Percentiles rank a stretch among this genome's conserved stretches.
Conservation (phyloP, 495 filamentous ascomycete species). For the Trichoderma orchidacearum region DNA sequence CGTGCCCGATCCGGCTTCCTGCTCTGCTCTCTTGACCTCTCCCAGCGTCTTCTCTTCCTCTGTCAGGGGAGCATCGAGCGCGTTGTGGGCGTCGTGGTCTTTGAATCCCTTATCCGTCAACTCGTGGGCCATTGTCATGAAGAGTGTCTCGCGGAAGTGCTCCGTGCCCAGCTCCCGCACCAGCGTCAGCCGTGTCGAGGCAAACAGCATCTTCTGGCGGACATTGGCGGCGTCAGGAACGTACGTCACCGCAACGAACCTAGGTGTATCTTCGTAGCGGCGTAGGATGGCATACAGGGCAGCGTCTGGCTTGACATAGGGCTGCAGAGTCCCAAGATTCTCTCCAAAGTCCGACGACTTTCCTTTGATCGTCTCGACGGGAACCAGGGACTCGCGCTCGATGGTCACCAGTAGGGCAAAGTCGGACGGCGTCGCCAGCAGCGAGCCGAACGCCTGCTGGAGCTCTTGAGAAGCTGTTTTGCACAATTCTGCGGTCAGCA, state of each 20-base stretch:
- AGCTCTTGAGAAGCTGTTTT: conserved; percentile 71
- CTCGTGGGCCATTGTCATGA: conserved; percentile 64
- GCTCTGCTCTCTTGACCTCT: conserved; percentile 68
- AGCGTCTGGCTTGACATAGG: conserved; percentile 55
- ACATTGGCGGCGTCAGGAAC: conserved; percentile 83
- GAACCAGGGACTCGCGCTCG: conserved; percentile 56
- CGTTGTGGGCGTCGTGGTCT: conserved; percentile 55
- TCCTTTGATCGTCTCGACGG: conserved; percentile 42
- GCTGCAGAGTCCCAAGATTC: conserved; percentile 42
- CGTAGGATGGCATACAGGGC: conserved; percentile 81
- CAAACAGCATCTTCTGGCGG: conserved; percentile 92
- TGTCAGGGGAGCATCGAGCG: conserved; percentile 65
- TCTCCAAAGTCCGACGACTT: conserved; percentile 42
- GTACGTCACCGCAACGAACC: conserved; percentile 72
- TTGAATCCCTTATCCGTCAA: conserved; percentile 59
- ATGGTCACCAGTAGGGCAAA: conserved; percentile 80
- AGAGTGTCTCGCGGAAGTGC: conserved; percentile 64
- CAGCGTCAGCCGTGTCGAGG: conserved; percentile 72
- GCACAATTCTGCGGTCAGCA: conserved; percentile 5
- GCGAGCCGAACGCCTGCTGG: conserved; percentile 61
- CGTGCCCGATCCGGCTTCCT: conserved; percentile 62
- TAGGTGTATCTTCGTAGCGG: conserved; percentile 36
- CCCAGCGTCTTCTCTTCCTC: conserved; percentile 74
- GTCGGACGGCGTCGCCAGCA: conserved; percentile 47
- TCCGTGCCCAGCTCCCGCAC: conserved; percentile 79